These are phyloP conservation scores for Eimeria necatrix DNA, from an alignment of 169 alveolate species.

Conservation along the genomic window DNA sequence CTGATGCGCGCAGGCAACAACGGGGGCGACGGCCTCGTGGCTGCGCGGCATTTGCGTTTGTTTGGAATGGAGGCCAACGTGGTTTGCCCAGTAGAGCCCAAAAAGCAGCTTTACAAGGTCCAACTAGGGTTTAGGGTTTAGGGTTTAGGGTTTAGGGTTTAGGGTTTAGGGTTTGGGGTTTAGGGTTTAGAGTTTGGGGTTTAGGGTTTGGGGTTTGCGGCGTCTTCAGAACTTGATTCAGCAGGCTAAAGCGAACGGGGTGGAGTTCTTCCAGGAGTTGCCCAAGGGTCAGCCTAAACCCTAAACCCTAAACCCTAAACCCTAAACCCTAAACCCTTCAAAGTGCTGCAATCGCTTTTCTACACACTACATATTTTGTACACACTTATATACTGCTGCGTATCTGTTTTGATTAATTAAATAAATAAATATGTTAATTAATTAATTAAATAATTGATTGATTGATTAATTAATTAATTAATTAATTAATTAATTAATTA, in stretches of 20 bases:
- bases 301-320: neutral
- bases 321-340: no score
- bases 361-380: no score
- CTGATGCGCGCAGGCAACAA: conserved; percentile 82
- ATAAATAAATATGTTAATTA: neutral
- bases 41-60: conserved; percentile 88
- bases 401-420: neutral
- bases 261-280: neutral
- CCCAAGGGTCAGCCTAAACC: conserved; percentile 5
- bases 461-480: neutral
- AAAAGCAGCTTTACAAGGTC: conserved; percentile 81
- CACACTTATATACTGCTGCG: no score
- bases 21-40: conserved; percentile 93
- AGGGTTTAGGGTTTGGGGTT: neutral
- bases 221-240: neutral
- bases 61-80: conserved; percentile 85
- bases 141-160: neutral
- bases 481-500: neutral
- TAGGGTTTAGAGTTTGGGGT: neutral
- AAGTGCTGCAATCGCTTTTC: no score
- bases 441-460: neutral
- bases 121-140: neutral
- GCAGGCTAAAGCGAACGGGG: neutral
- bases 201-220: neutral
- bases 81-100: conserved; percentile 86